Base-by-base conservation (phyloP, 2,329 filamentous ascomycete genomes). In the Fusarium pseudograminearum region DNA sequence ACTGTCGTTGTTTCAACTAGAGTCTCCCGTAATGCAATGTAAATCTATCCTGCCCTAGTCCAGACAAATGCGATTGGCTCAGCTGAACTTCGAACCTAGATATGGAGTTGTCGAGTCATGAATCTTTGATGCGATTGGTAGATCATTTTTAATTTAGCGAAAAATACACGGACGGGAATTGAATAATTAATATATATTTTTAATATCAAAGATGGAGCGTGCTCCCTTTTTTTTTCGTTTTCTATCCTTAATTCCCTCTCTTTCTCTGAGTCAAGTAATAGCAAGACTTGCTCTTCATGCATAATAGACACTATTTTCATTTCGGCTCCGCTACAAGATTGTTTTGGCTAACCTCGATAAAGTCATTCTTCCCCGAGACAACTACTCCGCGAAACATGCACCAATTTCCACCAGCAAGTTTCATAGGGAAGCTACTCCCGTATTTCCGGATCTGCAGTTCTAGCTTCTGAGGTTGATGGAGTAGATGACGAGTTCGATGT, bases 301-400 rank as follows among this genome's bases (percentile, higher is more conserved):
- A 36, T 8, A 12, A 30, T 12, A 30, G 28, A 30, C 7, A 16
- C 46, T 33, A 48, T 36, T 42, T 55, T 47, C 4, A 45, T 41
- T 4, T 24, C 12, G 41, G 24, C 20, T 20, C 31, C 45, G 12
- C 34, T 48, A 40, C 22, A 28, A n/a, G 22, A 26, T 22, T 40
- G 47, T 15, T 51, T n/a, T 36, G 15, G 22, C 50, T 34, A 42
- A 56, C 26, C 38, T 58, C 52, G 10, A 57, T 45, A 5, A 59
- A 69, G 1, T 22, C 45, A 40, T 51, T 28, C 11, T 24, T 44
- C 7, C 44, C 51, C 2, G 52, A 64, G 8, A 53, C 38, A 34
- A 7, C 58, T 38, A 9, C 67, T 65, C 28, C 67, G 80, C 54
- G 58, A 83, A 44, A 80, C 73, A 8, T 79, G 69, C 24, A 79